Base-by-base conservation (phyloP, 2,329 filamentous ascomycete genomes). In the Xylaria sp. region DNA sequence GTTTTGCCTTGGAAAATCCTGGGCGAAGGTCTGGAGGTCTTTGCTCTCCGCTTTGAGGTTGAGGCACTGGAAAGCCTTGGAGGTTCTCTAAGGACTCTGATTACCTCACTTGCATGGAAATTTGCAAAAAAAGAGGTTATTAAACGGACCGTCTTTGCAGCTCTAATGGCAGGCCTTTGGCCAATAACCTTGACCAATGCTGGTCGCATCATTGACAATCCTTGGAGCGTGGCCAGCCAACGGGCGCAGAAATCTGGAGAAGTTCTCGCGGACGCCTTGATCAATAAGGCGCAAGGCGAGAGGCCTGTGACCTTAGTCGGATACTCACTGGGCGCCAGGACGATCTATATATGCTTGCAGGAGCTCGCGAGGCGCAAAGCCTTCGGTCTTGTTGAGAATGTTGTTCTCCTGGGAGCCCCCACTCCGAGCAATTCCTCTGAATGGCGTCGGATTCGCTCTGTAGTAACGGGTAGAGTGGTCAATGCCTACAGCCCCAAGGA, bases 401-500 rank as follows among this genome's bases (percentile, higher is more conserved):
- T 92, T 1, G 90, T 97, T 17, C 78, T 98, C 65, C 92, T 98
- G 76, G 95, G 95, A 1, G 87, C 92, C 0, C 93, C 95, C 0
- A 89, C 90, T 0, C 93, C 94, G 0, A 90, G 92, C 1, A 86
- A 90, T 19, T 86, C 85, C 1, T 83, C 86, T 3, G 89, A 93
- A 61, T 98, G 95, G 95, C 86, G 92, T 24, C 85, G 88, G 3
- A 85, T 97, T 73, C 90, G 93, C 68, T 90, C 89, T 61, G 93
- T 95, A 0, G 93, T 97, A 1, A 87, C 89, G 36, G 94, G 94
- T 0, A 88, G 94, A 21, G 85, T 98, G 8, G 87, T 98, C 74
- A 98, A 98, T 73, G 93, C 95, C 1, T 98, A 91, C 78, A 96
- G 92, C 2, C 89, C 91, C 50, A 92, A 93, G 51, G 95, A 98